These are phyloP conservation scores for Ophiostoma sp. DNA, from an alignment of 2,329 filamentous ascomycete species.

Conservation along the genomic window DNA sequence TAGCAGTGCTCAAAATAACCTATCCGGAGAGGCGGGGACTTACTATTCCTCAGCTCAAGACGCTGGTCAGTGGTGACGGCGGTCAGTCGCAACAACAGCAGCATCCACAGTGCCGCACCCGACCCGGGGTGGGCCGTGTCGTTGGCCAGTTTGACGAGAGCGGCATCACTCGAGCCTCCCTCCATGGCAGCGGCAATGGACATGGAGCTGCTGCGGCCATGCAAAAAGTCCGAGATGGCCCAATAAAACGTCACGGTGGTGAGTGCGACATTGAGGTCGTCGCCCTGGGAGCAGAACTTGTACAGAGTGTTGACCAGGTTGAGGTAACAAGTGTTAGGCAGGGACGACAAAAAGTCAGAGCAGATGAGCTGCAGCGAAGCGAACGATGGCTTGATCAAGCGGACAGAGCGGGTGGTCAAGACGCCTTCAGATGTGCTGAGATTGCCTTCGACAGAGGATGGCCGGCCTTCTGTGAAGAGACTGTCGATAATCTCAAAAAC, in stretches of 20 bases:
- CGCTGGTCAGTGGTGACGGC: constrained; percentile 70
- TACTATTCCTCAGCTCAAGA: constrained; percentile 74
- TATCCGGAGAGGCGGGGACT: background rate
- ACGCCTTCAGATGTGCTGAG: constrained; percentile 32
- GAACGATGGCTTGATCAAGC: constrained; percentile 83
- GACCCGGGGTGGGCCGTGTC: constrained; percentile 61
- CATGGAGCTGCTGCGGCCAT: constrained; percentile 58
- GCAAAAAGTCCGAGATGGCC: constrained; percentile 88
- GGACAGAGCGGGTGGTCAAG: constrained; percentile 62
- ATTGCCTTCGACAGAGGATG: constrained; percentile 33
- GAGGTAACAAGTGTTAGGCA: constrained; percentile 69
- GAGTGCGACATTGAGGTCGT: constrained; percentile 92
- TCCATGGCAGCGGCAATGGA: constrained; percentile 60
- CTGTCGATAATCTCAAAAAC: constrained; percentile 83
- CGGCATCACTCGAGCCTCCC: constrained; percentile 55
- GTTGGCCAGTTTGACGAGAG: constrained; percentile 59
- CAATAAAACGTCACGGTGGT: constrained; percentile 97
- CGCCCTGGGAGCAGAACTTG: constrained; percentile 83
- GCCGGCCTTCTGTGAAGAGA: constrained; percentile 62
- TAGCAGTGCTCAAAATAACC: background rate
- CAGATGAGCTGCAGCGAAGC: constrained; percentile 88
- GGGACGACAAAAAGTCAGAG: constrained; percentile 83
- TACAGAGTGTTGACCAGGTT: constrained; percentile 84
- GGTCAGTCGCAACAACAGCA: constrained; percentile 70
- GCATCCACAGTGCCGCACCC: constrained; percentile 74